These are phyloP conservation scores for Castanopsis chinensis DNA, from an alignment of 306 rosid genomes.

Conservation along the genomic window DNA sequence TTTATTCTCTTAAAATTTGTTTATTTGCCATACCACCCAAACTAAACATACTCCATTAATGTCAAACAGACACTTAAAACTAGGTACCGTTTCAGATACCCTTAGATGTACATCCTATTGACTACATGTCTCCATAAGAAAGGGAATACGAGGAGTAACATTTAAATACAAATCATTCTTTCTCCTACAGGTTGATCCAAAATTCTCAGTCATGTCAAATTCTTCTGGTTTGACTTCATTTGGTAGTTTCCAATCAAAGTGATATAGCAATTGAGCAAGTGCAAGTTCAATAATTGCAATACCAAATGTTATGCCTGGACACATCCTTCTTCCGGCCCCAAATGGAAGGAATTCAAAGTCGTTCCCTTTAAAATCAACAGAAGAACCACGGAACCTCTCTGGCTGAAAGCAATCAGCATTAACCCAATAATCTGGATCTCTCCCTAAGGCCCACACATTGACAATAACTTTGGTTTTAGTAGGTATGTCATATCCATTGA, in stretches of 20 bases:
- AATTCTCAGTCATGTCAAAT: constrained; percentile 27
- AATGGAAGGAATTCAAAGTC: constrained; percentile 29
- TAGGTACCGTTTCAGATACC: too few species aligned
- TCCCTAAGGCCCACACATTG: background rate
- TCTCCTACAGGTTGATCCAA: background rate
- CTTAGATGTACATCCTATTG: too few species aligned
- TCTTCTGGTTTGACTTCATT: constrained; percentile 26
- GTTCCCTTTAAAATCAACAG: constrained; percentile 23
- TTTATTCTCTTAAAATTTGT: too few species aligned
- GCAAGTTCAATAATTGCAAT: constrained; percentile 15
- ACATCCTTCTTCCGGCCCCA: constrained; percentile 34
- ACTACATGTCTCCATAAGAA: background rate
- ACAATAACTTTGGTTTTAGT: background rate
- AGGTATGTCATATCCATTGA: constrained; percentile 1
- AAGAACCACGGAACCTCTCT: constrained; percentile 22
- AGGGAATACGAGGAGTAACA: background rate
- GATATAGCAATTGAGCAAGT: constrained; percentile 13
- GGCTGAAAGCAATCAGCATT: constrained; percentile 29
- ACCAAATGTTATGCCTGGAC: constrained; percentile 30
- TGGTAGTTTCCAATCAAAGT: constrained; percentile 31
- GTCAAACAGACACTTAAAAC: too few species aligned
- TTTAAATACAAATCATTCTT: constrained; percentile 6
- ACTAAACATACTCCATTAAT: too few species aligned
- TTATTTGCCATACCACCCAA: too few species aligned
- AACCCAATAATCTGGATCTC: constrained; percentile 19